These are phyloP conservation scores for Sporothrix brunneoviolacea DNA, from an alignment of 2,329 filamentous ascomycete genomes.

Conservation along the genomic window DNA sequence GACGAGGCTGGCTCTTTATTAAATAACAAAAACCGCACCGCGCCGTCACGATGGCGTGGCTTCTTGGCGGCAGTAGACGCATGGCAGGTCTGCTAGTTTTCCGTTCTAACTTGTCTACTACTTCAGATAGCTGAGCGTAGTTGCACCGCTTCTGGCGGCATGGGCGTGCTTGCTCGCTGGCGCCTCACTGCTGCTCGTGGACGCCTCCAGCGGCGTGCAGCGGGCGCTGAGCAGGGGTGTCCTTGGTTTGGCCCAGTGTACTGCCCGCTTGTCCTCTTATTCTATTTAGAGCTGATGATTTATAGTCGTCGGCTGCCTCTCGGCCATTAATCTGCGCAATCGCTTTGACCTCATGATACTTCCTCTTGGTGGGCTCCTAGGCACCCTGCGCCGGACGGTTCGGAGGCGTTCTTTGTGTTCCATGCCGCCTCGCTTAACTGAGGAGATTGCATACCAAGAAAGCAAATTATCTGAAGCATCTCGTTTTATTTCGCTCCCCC, in stretches of 20 bases:
- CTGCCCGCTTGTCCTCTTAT: neutral
- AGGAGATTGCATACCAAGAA: neutral
- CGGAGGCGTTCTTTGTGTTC: slow-evolving; percentile 3
- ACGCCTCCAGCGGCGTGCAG: neutral
- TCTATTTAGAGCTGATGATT: neutral
- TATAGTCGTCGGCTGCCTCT: slow-evolving; percentile 7
- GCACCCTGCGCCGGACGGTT: neutral
- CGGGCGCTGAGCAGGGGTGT: neutral
- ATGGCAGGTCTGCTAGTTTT: too few relatives aligned
- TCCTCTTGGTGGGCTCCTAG: neutral
- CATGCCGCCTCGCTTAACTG: slow-evolving; percentile 9
- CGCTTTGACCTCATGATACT: neutral
- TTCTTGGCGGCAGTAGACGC: too few relatives aligned
- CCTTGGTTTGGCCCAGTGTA: neutral
- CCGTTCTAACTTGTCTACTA: neutral
- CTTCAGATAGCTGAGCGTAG: neutral
- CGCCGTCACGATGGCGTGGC: too few relatives aligned
- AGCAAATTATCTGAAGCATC: too few relatives aligned
- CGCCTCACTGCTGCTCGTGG: too few relatives aligned
- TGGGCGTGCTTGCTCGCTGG: too few relatives aligned
- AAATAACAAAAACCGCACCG: too few relatives aligned
- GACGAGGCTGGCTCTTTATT: too few relatives aligned
- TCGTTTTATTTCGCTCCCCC: too few relatives aligned
- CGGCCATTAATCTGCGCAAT: slow-evolving; percentile 11
- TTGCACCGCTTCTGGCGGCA: slow-evolving; percentile 6